These are phyloP conservation scores for Acanthamoeba castellanii DNA, from an alignment of 208 protist species.

Conservation along the genomic window DNA sequence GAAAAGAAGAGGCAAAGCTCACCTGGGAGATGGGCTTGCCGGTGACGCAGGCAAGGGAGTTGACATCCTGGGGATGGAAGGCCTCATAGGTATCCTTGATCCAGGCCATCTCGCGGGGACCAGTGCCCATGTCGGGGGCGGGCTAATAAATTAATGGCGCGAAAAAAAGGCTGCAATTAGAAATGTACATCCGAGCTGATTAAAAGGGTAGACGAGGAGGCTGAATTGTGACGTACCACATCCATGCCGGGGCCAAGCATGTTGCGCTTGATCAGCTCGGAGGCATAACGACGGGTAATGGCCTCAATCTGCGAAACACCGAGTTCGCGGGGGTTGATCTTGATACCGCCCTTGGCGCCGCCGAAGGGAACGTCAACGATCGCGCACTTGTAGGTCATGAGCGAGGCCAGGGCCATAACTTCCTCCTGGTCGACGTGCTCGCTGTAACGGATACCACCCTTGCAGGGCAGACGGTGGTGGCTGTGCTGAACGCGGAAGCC, in stretches of 20 bases:
- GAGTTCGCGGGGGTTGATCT: conserved; percentile 90
- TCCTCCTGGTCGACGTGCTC: conserved; percentile 89
- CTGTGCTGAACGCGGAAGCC: conserved; percentile 90
- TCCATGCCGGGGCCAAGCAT: conserved; percentile 87
- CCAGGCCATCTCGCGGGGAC: conserved; percentile 92
- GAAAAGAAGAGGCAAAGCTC: too few relatives aligned
- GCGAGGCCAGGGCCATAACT: conserved; percentile 89
- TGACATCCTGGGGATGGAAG: conserved; percentile 85
- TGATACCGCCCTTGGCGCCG: conserved; percentile 92
- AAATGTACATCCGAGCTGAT: neutral
- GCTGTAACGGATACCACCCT: conserved; percentile 92
- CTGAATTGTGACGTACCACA: conserved; percentile 83
- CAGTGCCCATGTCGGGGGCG: conserved; percentile 92
- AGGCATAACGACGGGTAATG: conserved; percentile 91
- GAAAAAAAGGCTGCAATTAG: conserved; percentile 15
- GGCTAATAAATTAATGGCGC: conserved; percentile 58
- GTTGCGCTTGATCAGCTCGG: conserved; percentile 90
- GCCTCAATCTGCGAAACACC: conserved; percentile 88
- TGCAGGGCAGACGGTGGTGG: conserved; percentile 90
- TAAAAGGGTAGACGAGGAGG: neutral
- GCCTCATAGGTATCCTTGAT: conserved; percentile 90
- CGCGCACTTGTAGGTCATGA: conserved; percentile 94
- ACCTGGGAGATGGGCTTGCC: conserved; percentile 91
- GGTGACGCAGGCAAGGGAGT: conserved; percentile 90
- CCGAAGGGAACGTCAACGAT: too few relatives aligned